A percentile compares a stretch with the other conserved stretches of the same genome.
These are phyloP conservation scores for Wickerhamiella spandovensis DNA, from an alignment of 805 yeast genomes.

Conservation along the genomic window DNA sequence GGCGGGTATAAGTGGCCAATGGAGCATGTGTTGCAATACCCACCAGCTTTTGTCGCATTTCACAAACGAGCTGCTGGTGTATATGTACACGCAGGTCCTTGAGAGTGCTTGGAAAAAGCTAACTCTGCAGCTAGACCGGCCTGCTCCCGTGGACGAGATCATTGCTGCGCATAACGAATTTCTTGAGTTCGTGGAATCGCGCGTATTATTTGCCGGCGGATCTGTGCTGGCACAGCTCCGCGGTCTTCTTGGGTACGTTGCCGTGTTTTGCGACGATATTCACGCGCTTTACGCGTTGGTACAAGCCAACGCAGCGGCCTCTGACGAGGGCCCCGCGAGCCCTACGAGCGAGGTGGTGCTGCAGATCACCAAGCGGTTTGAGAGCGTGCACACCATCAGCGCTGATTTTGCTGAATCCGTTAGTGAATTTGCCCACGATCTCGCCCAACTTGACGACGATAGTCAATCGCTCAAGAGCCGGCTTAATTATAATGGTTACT, in stretches of 20 bases:
- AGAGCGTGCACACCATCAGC: constrained; percentile 2
- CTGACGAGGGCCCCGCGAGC: constrained; percentile 3
- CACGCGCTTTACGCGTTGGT: constrained; percentile 4
- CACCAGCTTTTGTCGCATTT: constrained; percentile 25
- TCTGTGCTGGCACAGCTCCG: constrained; percentile 21
- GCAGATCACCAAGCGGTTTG: background rate
- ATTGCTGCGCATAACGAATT: constrained; percentile 24
- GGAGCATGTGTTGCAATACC: constrained; percentile 18
- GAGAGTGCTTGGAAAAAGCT: constrained; percentile 27
- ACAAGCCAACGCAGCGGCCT: background rate
- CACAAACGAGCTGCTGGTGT: constrained; percentile 24
- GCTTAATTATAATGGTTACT: constrained; percentile 26
- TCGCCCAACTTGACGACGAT: constrained; percentile 21
- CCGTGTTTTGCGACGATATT: constrained; percentile 17
- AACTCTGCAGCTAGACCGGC: constrained; percentile 16
- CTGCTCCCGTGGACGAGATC: constrained; percentile 25
- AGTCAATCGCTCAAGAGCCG: constrained; percentile 25
- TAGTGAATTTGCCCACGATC: constrained; percentile 7
- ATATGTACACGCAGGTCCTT: constrained; percentile 26
- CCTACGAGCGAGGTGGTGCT: background rate
- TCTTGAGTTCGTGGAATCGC: constrained; percentile 20
- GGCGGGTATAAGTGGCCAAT: constrained; percentile 11
- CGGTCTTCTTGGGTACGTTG: constrained; percentile 20
- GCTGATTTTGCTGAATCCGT: constrained; percentile 9
- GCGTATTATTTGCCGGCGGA: constrained; percentile 24